These are phyloP conservation scores for Penicillium sp. DNA, from an alignment of 2,329 filamentous ascomycete genomes.

Conservation along the genomic window DNA sequence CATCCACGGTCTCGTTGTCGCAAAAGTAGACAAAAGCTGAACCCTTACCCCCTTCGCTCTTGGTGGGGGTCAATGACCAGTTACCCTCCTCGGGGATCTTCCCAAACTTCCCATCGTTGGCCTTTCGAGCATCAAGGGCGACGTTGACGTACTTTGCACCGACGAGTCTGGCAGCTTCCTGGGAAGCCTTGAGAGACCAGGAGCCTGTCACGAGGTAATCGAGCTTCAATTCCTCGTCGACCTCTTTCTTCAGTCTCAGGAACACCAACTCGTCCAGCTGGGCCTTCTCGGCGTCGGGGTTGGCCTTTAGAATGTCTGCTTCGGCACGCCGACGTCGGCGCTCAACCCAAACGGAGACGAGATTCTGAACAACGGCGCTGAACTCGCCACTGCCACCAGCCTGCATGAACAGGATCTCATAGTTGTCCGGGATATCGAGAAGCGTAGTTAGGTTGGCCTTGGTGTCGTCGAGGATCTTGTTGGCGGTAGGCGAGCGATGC, in stretches of 20 bases:
- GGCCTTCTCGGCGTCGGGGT: slow-evolving; percentile 42
- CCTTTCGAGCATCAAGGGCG: slow-evolving; percentile 58
- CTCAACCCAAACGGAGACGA: slow-evolving; percentile 76
- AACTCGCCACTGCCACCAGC: slow-evolving; percentile 79
- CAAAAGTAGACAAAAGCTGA: slow-evolving; percentile 77
- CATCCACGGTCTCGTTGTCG: slow-evolving; percentile 74
- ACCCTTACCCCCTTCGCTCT: slow-evolving; percentile 48
- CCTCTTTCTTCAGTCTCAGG: slow-evolving; percentile 56
- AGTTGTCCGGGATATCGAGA: slow-evolving; percentile 77
- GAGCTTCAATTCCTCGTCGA: slow-evolving; percentile 66
- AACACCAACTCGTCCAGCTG: slow-evolving; percentile 53
- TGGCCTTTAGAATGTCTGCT: slow-evolving; percentile 46
- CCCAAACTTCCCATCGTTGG: slow-evolving; percentile 76
- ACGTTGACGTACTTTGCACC: slow-evolving; percentile 73
- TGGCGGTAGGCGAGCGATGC: slow-evolving; percentile 74
- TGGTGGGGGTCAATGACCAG: slow-evolving; percentile 64
- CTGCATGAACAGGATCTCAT: slow-evolving; percentile 70
- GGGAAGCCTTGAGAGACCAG: slow-evolving; percentile 83
- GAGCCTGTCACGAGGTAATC: slow-evolving; percentile 89
- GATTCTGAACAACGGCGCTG: slow-evolving; percentile 74
- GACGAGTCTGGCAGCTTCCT: slow-evolving; percentile 72
- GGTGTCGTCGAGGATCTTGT: slow-evolving; percentile 69
- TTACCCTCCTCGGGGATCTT: slow-evolving; percentile 69
- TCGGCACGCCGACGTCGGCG: slow-evolving; percentile 57
- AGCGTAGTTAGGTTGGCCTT: slow-evolving; percentile 67